Base-by-base conservation (phyloP, 441 rosid genomes). In the Croton laevigatus region DNA sequence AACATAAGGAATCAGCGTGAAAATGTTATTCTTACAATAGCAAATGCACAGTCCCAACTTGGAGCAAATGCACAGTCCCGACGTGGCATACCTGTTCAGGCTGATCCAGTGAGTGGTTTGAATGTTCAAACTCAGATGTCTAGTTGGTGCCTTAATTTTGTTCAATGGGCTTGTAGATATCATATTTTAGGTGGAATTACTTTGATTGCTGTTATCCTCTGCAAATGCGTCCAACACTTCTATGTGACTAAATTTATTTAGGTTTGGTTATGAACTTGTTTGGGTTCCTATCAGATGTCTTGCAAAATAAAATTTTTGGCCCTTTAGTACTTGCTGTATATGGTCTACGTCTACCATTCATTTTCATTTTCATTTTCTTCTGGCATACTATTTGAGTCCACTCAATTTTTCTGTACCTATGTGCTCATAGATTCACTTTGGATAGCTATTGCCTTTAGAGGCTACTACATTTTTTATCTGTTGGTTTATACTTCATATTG, bases 1-100 rank as follows among this genome's bases (percentile, higher is more conserved):
- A 96, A 91, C 77, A 78, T 89, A 63, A 85, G 94, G 87, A 96
- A 96, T 80, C 99, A 96, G 73, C 89, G 98, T 71, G 98, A 96
- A 83, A 89, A 96, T 87, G 81, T 91, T 74, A 88, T 93, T 80
- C 98, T 96, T 79, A 66, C 85, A 22, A 72, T 96, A 44, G 96
- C 99, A 76, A 96, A 96, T 76, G 91, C 97, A 75, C 99, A 96
- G 72, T 87, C 92, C 74, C 97, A 86, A 75, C 90, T 88, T 68
- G n/a, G n/a, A 44, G 96, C 99, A 76, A 96, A 96, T 76, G 91
- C 97, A 75, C 99, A 96, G 72, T 87, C 92, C 74, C 97, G 87
- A 75, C 90, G 87, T 68, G 80, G 83, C 60, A 61, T 87, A 76
- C 96, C 91, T 58, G 68, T 66, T 44, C 89, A 72, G 73, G 74